Evolutionary conservation across 2,329 filamentous ascomycete genomes (phyloP).

Genomic region (Aspergillus costaricaensis): DNA sequence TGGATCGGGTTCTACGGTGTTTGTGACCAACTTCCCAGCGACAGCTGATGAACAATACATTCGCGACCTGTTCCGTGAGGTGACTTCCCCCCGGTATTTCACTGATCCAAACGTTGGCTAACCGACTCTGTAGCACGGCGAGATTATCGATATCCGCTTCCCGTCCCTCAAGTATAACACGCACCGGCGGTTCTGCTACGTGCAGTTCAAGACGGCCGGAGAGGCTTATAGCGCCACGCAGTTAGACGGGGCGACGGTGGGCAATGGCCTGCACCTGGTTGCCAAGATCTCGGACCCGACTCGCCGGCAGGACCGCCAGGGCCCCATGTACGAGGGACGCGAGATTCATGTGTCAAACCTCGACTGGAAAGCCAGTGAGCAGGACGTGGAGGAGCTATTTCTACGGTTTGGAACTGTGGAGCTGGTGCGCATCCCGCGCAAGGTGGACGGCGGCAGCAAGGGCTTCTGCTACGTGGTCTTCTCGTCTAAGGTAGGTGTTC

Average conservation of each 20-base stretch:
- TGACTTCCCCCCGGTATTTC: constrained; percentile 26
- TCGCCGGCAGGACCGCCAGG: constrained; percentile 74
- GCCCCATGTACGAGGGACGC: constrained; percentile 80
- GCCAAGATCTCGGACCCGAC: constrained; percentile 83
- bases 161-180: constrained; percentile 89
- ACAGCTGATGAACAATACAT: constrained; percentile 53
- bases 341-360: constrained; percentile 79
- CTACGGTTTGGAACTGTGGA: constrained; percentile 74
- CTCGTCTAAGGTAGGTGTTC: constrained; percentile 56
- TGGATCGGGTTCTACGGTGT: constrained; percentile 78
- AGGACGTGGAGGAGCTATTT: constrained; percentile 71
- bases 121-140: constrained; percentile 60
- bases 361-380: constrained; percentile 62
- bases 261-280: constrained; percentile 67
- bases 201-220: constrained; percentile 76
- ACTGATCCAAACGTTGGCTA: constrained; percentile 13
- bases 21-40: constrained; percentile 83
- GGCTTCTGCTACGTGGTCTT: constrained; percentile 83
- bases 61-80: constrained; percentile 59
- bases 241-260: constrained; percentile 70
- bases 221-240: constrained; percentile 70
- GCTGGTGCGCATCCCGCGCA: constrained; percentile 69
- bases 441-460: constrained; percentile 67
- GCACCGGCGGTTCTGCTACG: constrained; percentile 90
- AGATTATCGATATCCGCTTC: constrained; percentile 82